A percentile compares a stretch with the other conserved stretches of the same genome.
These are phyloP conservation scores for Cercospora sp. DNA, from an alignment of 2,329 filamentous ascomycete genomes.

Conservation along the genomic window DNA sequence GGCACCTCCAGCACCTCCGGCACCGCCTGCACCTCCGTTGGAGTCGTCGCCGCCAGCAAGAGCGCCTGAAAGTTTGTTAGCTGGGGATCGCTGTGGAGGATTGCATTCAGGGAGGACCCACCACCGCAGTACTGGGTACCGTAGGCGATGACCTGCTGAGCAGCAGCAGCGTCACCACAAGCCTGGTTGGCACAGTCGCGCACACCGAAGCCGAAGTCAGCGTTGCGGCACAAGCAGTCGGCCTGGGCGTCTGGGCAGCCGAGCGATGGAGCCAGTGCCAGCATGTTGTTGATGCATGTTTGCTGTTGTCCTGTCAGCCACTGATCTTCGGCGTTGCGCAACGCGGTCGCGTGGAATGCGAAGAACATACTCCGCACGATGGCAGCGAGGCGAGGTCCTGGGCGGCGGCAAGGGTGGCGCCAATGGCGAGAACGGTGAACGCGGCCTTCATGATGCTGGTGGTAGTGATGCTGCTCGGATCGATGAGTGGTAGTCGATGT, in stretches of 20 bases:
- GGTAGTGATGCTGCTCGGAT: constrained; percentile 10
- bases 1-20: constrained; percentile 13
- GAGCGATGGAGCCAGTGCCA: constrained; percentile 34
- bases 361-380: constrained; percentile 39
- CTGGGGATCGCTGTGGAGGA: neutral
- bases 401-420: constrained; percentile 38
- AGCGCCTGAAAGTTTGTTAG: constrained; percentile 18
- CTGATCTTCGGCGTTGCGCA: neutral
- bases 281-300: constrained; percentile 42
- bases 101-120: constrained; percentile 19
- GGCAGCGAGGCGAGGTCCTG: constrained; percentile 37
- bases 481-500: neutral
- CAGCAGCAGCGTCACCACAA: constrained; percentile 31
- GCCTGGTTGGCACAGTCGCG: constrained; percentile 43
- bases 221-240: constrained; percentile 40
- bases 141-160: constrained; percentile 37
- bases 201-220: constrained; percentile 42
- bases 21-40: constrained; percentile 15
- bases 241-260: constrained; percentile 37
- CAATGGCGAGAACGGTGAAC: constrained; percentile 34
- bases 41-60: constrained; percentile 20
- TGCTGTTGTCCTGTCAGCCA: constrained; percentile 30
- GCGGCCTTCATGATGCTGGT: constrained; percentile 39
- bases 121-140: constrained; percentile 38
- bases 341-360: constrained; percentile 9